phyloP scores from a whole-genome alignment of 768 basidiomycete genomes.

The Lactarius pseudohatsudake region DNA sequence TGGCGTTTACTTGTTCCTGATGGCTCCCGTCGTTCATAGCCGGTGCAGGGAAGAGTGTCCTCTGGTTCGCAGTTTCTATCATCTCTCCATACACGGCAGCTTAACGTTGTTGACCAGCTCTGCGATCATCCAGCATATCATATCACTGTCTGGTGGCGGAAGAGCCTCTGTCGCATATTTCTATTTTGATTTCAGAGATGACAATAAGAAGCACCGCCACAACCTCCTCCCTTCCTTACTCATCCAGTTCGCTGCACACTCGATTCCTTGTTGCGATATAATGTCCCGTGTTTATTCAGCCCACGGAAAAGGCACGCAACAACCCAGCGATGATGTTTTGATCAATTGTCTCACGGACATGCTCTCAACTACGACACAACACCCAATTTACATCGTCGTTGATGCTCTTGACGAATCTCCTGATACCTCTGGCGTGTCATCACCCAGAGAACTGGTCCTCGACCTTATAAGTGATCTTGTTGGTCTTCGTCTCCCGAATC shows the following conservation, averaged over 20 bases:
- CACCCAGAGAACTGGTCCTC: background rate
- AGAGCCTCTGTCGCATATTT: background rate
- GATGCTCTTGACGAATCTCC: background rate
- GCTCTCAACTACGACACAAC: background rate
- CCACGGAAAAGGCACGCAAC: background rate
- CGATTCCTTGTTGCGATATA: background rate
- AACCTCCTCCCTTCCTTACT: background rate
- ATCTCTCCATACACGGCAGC: background rate
- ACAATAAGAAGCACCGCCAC: background rate
- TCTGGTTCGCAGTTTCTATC: background rate
- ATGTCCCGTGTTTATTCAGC: background rate
- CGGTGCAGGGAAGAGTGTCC: background rate
- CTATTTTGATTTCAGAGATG: background rate
- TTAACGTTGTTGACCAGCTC: background rate
- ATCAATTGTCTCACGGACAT: background rate
- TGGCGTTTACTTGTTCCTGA: background rate
- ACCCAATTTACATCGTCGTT: background rate
- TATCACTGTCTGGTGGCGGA: background rate
- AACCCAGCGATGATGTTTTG: background rate
- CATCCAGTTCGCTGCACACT: background rate
- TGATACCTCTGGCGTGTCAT: background rate
- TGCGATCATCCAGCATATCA: background rate
- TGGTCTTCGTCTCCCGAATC: background rate
- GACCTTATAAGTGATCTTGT: background rate
- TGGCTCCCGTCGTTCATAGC: background rate